Evolutionary conservation across 2,329 filamentous ascomycete genomes (phyloP).

Genomic region (Penicillium aurantiogriseum): DNA sequence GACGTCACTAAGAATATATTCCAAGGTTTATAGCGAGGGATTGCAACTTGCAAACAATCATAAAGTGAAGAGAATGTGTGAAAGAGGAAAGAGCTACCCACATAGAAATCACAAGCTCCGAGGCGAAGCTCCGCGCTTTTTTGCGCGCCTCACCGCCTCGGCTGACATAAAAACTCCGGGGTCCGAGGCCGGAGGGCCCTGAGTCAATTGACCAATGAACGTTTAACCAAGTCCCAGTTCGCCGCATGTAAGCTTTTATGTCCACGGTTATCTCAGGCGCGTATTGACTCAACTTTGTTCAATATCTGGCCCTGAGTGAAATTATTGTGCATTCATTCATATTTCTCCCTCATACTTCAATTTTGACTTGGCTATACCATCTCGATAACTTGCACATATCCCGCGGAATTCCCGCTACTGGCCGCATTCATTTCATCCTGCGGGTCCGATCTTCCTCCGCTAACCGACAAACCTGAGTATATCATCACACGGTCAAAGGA

Average conservation of each 20-base stretch:
- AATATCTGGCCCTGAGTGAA: not conserved
- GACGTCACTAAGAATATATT: not conserved
- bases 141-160: constrained; percentile 19
- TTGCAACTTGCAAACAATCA: not conserved
- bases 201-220: constrained; percentile 16
- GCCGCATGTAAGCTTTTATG: constrained; percentile 26
- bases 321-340: not conserved
- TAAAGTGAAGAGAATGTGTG: not conserved
- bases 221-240: constrained; percentile 7
- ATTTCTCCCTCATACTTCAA: not conserved
- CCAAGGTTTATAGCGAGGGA: too few relatives aligned
- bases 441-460: constrained; percentile 22
- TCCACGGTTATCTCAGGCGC: constrained; percentile 9
- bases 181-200: constrained; percentile 5
- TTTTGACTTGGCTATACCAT: not conserved
- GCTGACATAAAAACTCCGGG: constrained; percentile 3
- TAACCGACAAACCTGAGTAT: constrained; percentile 9
- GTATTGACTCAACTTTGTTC: constrained; percentile 4
- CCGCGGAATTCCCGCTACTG: not conserved
- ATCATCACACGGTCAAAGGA: not conserved
- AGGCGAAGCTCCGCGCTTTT: constrained; percentile 21
- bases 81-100: not conserved
- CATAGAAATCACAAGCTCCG: not conserved
- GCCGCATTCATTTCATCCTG: constrained; percentile 1
- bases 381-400: not conserved